Base-by-base conservation (phyloP, 371 early-diverging fungal genomes). In the Capillidium rhysosporum region DNA sequence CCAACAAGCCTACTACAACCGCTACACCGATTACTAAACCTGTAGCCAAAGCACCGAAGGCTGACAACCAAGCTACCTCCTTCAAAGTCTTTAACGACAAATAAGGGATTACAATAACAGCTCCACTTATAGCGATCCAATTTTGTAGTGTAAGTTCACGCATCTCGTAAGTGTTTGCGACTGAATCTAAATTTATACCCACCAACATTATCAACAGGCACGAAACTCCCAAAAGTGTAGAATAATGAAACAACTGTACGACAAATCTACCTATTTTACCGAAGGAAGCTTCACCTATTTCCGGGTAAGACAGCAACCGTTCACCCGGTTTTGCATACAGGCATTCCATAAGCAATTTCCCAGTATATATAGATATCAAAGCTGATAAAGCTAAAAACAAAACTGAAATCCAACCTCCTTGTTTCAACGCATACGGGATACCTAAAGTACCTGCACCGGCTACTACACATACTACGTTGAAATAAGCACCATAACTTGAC, bases 381-480 rank as follows among this genome's bases (percentile, higher is more conserved):
- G 82, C 86, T 10, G 86, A 76, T 28, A 89, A 68, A 23, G 76
- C 63, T 10, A 90, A 67, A 56, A 88, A 72, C 10, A 76, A 28
- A 1, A 85, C 54, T 45, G 84, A 84, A n/a, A 81, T 61, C 92
- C 92, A 91, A 14, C 90, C 90, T 47, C 82, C 80, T 52, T 80
- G 76, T 21, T 64, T 75, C 21, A 91, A 69, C 14, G 87, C 82
- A 49, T 74, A 82, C 18, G 89, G 88, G 9, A 92, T 69, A 49
- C 86, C 84, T 3, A 89, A 69, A 8, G 86, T 76, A 24, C 92
- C 92, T 8, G 84, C 80, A 40, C 91, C 91, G 1, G 86, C 86
- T 14, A 86, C 73, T 1, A 87, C 81, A 67, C 87, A 82, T 12
- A 81, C 79, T 5, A 82, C 67, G 58, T 76, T 82, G 43, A 74